A percentile compares a stretch with the other conserved stretches of the same genome.
Evolutionary conservation across 1,139 yeast genomes (phyloP).

Genomic region (Yamadazyma pseudoaaseri): DNA sequence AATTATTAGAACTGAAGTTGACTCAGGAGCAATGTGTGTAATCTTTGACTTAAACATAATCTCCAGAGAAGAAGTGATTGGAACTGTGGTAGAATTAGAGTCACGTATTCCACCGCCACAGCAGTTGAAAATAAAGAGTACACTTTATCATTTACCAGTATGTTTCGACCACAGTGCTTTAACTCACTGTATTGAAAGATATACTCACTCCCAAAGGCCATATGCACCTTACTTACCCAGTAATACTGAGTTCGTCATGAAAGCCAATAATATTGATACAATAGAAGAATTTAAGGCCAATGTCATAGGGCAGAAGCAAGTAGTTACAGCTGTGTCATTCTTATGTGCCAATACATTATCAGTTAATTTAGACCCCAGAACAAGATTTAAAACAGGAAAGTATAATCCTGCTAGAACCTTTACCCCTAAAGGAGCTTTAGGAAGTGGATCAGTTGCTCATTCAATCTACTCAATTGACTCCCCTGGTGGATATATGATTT

Average conservation of each 20-base stretch:
- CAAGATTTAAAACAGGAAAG: constrained; percentile 30
- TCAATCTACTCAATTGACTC: constrained; percentile 36
- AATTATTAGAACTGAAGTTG: constrained; percentile 22
- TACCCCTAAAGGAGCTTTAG: constrained; percentile 36
- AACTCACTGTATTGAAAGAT: constrained; percentile 29
- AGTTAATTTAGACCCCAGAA: constrained; percentile 33
- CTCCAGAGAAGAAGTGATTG: constrained; percentile 19
- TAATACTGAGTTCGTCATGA: constrained; percentile 30
- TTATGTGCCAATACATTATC: constrained; percentile 35
- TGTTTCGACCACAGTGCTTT: constrained; percentile 32
- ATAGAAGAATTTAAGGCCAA: constrained; percentile 27
- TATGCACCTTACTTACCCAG: constrained; percentile 36
- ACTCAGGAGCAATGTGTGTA: constrained; percentile 28
- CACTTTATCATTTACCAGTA: constrained; percentile 26
- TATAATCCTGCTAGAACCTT: constrained; percentile 38
- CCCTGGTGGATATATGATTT: constrained; percentile 41
- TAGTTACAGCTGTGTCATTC: constrained; percentile 35
- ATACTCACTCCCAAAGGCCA: constrained; percentile 34
- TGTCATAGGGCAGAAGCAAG: constrained; percentile 27
- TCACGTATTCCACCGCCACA: constrained; percentile 25
- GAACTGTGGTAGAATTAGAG: constrained; percentile 21
- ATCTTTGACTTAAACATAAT: constrained; percentile 17
- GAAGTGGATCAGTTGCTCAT: constrained; percentile 32
- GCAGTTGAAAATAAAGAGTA: constrained; percentile 28
- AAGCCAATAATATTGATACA: constrained; percentile 25